Evolutionary conservation across 768 basidiomycete species (phyloP), one percentile per base, ranked within the genome.

Genomic region (Suillus americanus): DNA sequence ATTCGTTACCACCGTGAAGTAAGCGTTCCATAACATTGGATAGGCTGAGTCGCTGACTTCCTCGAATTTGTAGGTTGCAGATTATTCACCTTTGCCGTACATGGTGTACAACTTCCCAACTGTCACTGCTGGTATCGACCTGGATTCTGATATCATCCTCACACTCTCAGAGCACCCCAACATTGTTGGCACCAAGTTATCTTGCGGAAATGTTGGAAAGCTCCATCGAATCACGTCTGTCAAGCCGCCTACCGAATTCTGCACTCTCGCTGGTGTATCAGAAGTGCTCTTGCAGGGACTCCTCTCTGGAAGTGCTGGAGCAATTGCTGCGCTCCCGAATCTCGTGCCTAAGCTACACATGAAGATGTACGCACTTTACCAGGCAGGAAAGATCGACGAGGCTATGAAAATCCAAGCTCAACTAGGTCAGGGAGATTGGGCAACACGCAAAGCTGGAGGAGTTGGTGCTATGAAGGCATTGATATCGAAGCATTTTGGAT

Each of bases 41-140:
- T 56, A 10, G n/a, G 3, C 25, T 25, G 54, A 56, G 12, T 12
- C 12, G 9, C 43, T 41, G 40, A 62, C 23, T 10, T 63, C 18
- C 4, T 13, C 13, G 3, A 25, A 23, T 68, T 66, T 75, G 12
- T 67, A 91, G 84, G 90, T 94, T 35, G 85, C 92, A 28, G 83
- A 86, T 70, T 82, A 81, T 50, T 85, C 87, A 40, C 86, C 90
- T 46, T 85, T 91, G 48, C 89, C 89, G 3, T 84, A 83, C 9
- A 85, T 92, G 85, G 85, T 95, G 59, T 95, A 95, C 81, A 95
- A 95, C 78, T 94, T 94, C 78, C 91, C 93, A 50, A 82, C 80
- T 55, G 91, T 91, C 62, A 90, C 89, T 16, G 88, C 92, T 1
- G 92, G 94, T 16, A 84, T 91, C 65, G 91, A 96, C 72, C 85